Conservation (phyloP, 345 rosid species). For the Heritiera littoralis region DNA sequence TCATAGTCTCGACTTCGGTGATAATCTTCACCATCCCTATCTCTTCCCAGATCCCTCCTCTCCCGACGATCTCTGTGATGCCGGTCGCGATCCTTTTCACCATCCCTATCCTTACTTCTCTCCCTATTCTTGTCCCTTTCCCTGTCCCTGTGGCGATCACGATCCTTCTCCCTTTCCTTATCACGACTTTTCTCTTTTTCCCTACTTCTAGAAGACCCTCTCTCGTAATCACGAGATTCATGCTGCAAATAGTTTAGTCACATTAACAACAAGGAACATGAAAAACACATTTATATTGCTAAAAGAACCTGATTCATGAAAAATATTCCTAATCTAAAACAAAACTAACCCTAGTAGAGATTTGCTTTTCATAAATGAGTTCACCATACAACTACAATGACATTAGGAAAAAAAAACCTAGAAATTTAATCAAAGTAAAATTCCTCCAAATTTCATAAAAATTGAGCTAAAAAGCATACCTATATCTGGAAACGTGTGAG, state of each 20-base stretch:
- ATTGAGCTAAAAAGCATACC: not conserved
- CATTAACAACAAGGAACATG: not conserved
- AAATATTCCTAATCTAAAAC: not conserved
- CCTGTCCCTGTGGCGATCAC: conserved; percentile 36
- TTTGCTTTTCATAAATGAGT: not conserved
- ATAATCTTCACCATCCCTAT: conserved; percentile 57
- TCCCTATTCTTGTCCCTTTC: conserved; percentile 39
- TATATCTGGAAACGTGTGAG: not conserved
- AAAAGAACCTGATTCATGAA: not conserved
- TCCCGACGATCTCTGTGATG: conserved; percentile 68
- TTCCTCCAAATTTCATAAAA: not conserved
- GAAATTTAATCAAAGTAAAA: not conserved
- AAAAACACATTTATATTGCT: not conserved
- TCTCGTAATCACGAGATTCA: conserved; percentile 61
- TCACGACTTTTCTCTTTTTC: conserved; percentile 59
- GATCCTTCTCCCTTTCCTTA: conserved; percentile 40
- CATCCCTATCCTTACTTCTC: conserved; percentile 42
- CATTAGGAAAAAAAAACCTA: not conserved
- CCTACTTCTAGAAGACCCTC: conserved; percentile 64
- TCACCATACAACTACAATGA: not conserved
- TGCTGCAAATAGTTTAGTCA: conserved; percentile 41
- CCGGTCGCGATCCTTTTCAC: conserved; percentile 57
- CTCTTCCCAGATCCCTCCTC: conserved; percentile 79
- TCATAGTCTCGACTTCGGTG: conserved; percentile 61
- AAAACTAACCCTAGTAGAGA: not conserved